These are phyloP conservation scores for Colletotrichum sublineola DNA, from an alignment of 2,329 filamentous ascomycete species.

Conservation along the genomic window DNA sequence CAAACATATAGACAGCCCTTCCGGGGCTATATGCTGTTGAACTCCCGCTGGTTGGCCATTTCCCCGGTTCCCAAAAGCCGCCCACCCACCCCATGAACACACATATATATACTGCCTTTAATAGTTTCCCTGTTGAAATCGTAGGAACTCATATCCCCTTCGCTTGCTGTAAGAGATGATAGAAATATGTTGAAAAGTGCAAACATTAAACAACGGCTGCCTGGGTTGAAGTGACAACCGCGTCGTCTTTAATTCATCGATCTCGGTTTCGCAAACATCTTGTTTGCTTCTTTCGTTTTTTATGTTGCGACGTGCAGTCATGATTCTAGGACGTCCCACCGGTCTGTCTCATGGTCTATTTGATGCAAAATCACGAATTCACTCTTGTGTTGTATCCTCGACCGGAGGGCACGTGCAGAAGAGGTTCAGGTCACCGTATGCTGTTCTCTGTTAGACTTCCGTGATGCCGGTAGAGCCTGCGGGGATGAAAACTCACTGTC, in stretches of 20 bases:
- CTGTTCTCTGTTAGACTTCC: constrained; percentile 58
- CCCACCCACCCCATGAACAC: not conserved
- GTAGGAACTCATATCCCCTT: constrained; percentile 31
- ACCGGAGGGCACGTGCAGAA: constrained; percentile 96
- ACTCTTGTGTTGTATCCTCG: constrained; percentile 66
- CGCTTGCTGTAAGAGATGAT: constrained; percentile 30
- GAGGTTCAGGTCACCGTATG: constrained; percentile 90
- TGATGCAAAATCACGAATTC: constrained; percentile 29
- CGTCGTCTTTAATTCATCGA: constrained; percentile 38
- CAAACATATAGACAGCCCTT: constrained; percentile 9
- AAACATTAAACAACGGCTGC: not conserved
- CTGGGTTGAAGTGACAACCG: not conserved
- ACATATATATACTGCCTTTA: constrained; percentile 7
- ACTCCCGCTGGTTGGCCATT: constrained; percentile 25
- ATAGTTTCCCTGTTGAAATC: constrained; percentile 33
- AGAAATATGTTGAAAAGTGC: constrained; percentile 27
- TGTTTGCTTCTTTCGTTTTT: not conserved
- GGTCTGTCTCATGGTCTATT: constrained; percentile 29
- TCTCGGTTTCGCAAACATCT: not conserved
- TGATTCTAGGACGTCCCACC: constrained; percentile 4
- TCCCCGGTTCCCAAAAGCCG: not conserved
- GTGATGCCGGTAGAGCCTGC: not conserved
- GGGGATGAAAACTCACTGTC: constrained; percentile 75
- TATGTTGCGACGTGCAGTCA: constrained; percentile 26
- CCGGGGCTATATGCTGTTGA: constrained; percentile 6